These are phyloP conservation scores for Raffaelea deltoideospora DNA, from an alignment of 2,329 filamentous ascomycete species.

Conservation along the genomic window DNA sequence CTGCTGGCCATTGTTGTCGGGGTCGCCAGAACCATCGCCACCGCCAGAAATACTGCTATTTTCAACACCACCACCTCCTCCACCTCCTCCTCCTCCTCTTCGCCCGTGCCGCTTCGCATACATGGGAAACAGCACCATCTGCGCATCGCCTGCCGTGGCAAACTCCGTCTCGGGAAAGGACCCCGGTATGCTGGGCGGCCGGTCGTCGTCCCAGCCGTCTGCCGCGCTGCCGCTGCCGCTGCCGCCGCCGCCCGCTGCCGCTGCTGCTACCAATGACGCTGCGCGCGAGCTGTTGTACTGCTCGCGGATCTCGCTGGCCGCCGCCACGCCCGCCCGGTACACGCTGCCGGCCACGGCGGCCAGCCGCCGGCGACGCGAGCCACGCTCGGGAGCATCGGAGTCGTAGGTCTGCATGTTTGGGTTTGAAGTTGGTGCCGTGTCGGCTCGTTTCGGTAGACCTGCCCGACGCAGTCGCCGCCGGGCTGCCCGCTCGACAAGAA, in stretches of 20 bases:
- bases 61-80: constrained; percentile 6
- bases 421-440: too few relatives aligned
- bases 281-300: constrained; percentile 36
- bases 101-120: constrained; percentile 66
- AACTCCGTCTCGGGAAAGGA: constrained; percentile 79
- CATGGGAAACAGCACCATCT: constrained; percentile 90
- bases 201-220: constrained; percentile 15
- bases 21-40: constrained; percentile 19
- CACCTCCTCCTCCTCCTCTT: constrained; percentile 27
- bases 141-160: constrained; percentile 63
- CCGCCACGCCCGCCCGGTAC: constrained; percentile 39
- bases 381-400: constrained; percentile 37
- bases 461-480: constrained; percentile 32
- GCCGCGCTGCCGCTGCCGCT: constrained; percentile 19
- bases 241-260: constrained; percentile 16
- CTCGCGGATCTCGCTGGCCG: constrained; percentile 43
- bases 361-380: constrained; percentile 63
- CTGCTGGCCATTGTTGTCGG: constrained; percentile 18
- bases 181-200: constrained; percentile 45
- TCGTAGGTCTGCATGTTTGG: constrained; percentile 12
- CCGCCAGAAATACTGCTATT: constrained; percentile 17
- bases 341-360: constrained; percentile 46
- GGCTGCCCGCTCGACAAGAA: constrained; percentile 50
- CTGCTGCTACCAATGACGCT: constrained; percentile 18
- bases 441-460: constrained; percentile 16